Evolutionary conservation across 1,284 basidiomycete genomes (phyloP).

Genomic region (Fomitopsis pinicola): DNA sequence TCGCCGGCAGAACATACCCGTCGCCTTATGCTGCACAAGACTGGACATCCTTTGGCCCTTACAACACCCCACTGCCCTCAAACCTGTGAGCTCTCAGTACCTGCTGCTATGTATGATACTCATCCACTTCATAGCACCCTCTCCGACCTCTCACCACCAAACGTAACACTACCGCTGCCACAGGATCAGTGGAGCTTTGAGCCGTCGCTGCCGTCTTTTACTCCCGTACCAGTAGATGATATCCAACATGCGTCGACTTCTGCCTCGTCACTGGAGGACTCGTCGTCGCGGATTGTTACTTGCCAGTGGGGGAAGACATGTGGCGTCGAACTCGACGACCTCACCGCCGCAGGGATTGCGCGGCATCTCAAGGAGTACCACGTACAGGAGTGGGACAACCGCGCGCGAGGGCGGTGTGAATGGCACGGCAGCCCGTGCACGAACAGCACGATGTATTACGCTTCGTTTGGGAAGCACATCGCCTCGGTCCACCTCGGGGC

Average conservation of each 20-base stretch:
- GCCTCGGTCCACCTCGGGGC: slow-evolving; percentile 6
- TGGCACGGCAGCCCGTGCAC: not conserved
- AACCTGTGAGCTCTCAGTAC: not conserved
- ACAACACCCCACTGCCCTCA: not conserved
- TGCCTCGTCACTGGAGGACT: not conserved
- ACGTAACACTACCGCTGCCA: not conserved
- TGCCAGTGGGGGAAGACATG: slow-evolving; percentile 4
- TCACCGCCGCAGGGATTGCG: slow-evolving; percentile 5
- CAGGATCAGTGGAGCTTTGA: not conserved
- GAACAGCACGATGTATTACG: not conserved
- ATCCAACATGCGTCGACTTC: not conserved
- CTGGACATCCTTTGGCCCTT: not conserved
- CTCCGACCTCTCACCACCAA: not conserved
- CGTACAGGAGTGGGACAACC: not conserved
- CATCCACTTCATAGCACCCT: not conserved
- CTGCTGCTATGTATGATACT: not conserved
- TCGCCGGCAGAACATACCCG: not conserved
- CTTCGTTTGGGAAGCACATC: slow-evolving; percentile 7
- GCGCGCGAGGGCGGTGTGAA: slow-evolving; percentile 1
- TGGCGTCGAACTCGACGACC: slow-evolving; percentile 1
- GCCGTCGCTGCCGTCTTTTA: not conserved
- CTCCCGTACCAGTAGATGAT: not conserved
- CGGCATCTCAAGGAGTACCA: slow-evolving; percentile 5
- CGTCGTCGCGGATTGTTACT: not conserved
- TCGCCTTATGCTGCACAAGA: not conserved